phyloP scores from a whole-genome alignment of 1,139 yeast genomes.

The Debaryomyces udenii region DNA sequence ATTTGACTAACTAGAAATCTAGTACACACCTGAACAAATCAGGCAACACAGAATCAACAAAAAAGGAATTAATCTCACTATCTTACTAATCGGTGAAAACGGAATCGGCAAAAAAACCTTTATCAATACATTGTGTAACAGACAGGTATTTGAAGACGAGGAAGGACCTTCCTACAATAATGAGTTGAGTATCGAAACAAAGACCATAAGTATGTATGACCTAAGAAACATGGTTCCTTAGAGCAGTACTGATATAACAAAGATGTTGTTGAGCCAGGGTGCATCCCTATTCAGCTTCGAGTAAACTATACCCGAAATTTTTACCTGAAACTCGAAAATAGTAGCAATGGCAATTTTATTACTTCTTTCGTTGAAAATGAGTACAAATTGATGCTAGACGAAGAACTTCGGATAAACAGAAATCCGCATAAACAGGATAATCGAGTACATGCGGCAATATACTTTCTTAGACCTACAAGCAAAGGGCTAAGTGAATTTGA shows the following conservation, averaged over 20 bases:
- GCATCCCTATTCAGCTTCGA: slow-evolving; percentile 29
- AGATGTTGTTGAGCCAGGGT: slow-evolving; percentile 21
- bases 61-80: slow-evolving; percentile 29
- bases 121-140: slow-evolving; percentile 33
- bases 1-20: slow-evolving; percentile 6
- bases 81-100: slow-evolving; percentile 37
- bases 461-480: slow-evolving; percentile 61
- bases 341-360: slow-evolving; percentile 27
- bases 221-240: not conserved
- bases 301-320: slow-evolving; percentile 30
- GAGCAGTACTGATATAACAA: slow-evolving; percentile 2
- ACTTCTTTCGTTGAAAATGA: slow-evolving; percentile 56
- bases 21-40: slow-evolving; percentile 22
- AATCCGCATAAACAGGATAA: slow-evolving; percentile 56
- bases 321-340: slow-evolving; percentile 41
- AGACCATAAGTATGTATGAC: slow-evolving; percentile 18
- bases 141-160: slow-evolving; percentile 16
- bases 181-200: slow-evolving; percentile 18
- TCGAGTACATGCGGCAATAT: slow-evolving; percentile 64
- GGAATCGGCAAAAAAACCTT: slow-evolving; percentile 39
- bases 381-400: slow-evolving; percentile 56
- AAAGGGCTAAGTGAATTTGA: slow-evolving; percentile 51
- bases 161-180: slow-evolving; percentile 8
- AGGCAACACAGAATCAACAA: slow-evolving; percentile 20
- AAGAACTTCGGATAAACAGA: slow-evolving; percentile 63